These are phyloP conservation scores for Nemania serpens DNA, from an alignment of 2,329 filamentous ascomycete genomes.

Conservation along the genomic window DNA sequence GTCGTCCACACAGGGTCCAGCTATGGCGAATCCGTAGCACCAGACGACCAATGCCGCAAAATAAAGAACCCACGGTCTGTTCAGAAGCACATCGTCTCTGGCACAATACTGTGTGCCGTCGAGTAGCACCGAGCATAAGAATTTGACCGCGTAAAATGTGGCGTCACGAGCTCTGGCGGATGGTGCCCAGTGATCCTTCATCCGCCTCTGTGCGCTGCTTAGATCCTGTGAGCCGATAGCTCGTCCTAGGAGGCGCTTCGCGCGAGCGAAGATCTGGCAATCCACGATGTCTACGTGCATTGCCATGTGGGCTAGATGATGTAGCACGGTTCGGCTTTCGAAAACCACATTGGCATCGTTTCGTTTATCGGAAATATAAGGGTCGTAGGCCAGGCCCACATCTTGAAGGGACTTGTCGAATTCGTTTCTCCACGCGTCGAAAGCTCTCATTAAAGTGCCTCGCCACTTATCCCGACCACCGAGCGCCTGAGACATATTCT, in stretches of 20 bases:
- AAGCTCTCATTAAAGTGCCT: conserved; percentile 80
- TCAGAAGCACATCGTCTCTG: conserved; percentile 85
- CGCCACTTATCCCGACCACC: conserved; percentile 93
- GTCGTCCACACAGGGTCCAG: conserved; percentile 69
- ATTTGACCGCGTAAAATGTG: conserved; percentile 88
- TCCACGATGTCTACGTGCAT: conserved; percentile 98
- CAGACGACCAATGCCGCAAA: conserved; percentile 91
- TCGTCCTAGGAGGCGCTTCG: conserved; percentile 81
- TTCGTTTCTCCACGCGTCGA: conserved; percentile 91
- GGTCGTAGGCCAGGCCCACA: conserved; percentile 55
- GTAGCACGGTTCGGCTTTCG: conserved; percentile 85
- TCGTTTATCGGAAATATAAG: conserved; percentile 64
- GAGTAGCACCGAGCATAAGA: conserved; percentile 82
- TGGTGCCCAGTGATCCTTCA: conserved; percentile 88
- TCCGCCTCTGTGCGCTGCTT: conserved; percentile 75
- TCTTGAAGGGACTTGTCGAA: conserved; percentile 82
- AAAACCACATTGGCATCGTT: conserved; percentile 71
- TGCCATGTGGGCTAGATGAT: conserved; percentile 95
- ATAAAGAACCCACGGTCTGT: conserved; percentile 94
- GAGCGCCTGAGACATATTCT: conserved; percentile 73
- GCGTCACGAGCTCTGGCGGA: conserved; percentile 88
- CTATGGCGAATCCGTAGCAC: conserved; percentile 90
- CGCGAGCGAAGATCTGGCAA: conserved; percentile 92
- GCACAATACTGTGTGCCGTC: conserved; percentile 73
- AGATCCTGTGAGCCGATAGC: conserved; percentile 84